Conservation (phyloP, 768 basidiomycete species). For the Tulasnella sp. region DNA sequence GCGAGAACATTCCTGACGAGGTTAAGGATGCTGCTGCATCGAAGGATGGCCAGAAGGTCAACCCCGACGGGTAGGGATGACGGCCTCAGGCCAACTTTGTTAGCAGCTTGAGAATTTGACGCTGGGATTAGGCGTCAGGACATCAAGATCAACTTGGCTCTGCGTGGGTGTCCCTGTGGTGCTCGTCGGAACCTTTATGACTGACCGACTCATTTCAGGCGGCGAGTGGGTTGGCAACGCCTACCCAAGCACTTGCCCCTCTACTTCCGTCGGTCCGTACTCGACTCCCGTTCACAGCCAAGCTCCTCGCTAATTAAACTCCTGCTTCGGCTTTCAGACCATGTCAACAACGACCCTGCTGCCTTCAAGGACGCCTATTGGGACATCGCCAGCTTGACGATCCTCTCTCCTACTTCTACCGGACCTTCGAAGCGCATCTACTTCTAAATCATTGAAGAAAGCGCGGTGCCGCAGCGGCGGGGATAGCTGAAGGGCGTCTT, state of each 20-base stretch:
- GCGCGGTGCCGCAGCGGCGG: background rate
- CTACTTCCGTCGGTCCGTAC: constrained; percentile 31
- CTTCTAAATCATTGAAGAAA: background rate
- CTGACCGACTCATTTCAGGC: background rate
- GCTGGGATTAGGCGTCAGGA: constrained; percentile 32
- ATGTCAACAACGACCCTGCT: constrained; percentile 34
- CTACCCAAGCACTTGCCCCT: constrained; percentile 30
- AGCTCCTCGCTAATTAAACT: no score
- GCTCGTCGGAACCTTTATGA: background rate
- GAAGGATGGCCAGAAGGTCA: background rate
- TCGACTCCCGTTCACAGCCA: no score
- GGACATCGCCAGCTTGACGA: constrained; percentile 31
- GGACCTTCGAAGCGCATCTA: background rate
- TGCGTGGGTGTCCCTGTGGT: constrained; percentile 19
- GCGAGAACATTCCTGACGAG: constrained; percentile 18
- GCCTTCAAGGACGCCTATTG: constrained; percentile 34
- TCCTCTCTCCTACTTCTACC: background rate
- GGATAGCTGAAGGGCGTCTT: no score
- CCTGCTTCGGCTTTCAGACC: constrained; percentile 23
- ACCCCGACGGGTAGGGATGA: constrained; percentile 29
- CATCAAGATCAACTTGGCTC: constrained; percentile 33
- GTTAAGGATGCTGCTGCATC: background rate
- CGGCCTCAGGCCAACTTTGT: constrained; percentile 31
- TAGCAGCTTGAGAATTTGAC: constrained; percentile 27
- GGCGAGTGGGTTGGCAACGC: constrained; percentile 32